phyloP scores from a whole-genome alignment of 352 stramenopile genomes.

The Globisporangium spiculum region DNA sequence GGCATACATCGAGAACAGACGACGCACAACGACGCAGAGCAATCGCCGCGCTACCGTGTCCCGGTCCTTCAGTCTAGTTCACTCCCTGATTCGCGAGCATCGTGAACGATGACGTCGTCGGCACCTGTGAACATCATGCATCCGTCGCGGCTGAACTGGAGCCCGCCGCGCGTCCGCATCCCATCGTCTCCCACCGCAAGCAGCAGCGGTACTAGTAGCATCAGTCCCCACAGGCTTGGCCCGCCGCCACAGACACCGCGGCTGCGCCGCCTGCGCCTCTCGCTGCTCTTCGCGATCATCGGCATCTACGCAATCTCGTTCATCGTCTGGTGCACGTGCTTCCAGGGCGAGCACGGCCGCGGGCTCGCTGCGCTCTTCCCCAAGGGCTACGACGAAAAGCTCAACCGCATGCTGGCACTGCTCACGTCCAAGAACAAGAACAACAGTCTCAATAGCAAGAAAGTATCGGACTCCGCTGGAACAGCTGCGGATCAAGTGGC shows the following conservation, averaged over 20 bases:
- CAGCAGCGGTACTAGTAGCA: not conserved
- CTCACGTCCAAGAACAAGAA: not conserved
- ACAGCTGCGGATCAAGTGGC: not conserved
- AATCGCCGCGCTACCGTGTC: not conserved
- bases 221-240: not conserved
- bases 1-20: no score
- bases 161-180: not conserved
- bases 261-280: conserved; percentile 8
- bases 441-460: not conserved
- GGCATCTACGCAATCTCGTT: conserved; percentile 19
- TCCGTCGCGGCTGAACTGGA: conserved; percentile 11
- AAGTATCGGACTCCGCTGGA: not conserved
- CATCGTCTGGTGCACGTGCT: conserved; percentile 19
- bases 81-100: not conserved
- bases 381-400: conserved; percentile 16
- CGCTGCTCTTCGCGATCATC: conserved; percentile 16
- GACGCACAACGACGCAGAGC: not conserved
- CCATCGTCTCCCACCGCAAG: not conserved
- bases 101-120: not conserved
- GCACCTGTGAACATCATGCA: not conserved
- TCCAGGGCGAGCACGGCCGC: conserved; percentile 7
- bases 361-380: conserved; percentile 11
- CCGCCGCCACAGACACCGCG: conserved; percentile 15
- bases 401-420: conserved; percentile 21
- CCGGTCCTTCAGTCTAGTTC: not conserved